A percentile compares a stretch with the other conserved stretches of the same genome.
Evolutionary conservation across 2,329 filamentous ascomycete genomes (phyloP).

Genomic region (Fusarium sp.): DNA sequence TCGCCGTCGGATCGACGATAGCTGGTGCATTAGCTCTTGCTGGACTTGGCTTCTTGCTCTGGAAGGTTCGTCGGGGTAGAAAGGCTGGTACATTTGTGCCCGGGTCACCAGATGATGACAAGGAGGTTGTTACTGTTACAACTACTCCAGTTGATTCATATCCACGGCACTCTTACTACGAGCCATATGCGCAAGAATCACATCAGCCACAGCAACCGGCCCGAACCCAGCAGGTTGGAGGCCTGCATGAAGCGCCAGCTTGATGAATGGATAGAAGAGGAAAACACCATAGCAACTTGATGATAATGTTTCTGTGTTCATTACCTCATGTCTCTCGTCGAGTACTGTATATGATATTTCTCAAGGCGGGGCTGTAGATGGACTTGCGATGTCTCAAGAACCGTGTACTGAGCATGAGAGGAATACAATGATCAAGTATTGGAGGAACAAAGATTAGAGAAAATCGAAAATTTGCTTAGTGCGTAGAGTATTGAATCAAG

Average conservation of each 20-base stretch:
- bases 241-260: neutral
- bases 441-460: no score
- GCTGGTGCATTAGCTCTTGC: neutral
- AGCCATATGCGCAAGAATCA: neutral
- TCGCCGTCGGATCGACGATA: neutral
- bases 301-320: neutral
- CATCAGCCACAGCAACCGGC: neutral
- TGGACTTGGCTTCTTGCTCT: slow-evolving; percentile 3
- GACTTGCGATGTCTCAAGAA: no score
- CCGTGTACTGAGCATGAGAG: no score
- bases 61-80: neutral
- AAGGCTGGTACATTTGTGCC: no score
- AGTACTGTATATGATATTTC: no score
- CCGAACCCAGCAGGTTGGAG: neutral
- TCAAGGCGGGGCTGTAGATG: no score
- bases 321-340: no score
- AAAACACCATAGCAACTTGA: no score
- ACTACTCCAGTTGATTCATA: neutral
- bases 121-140: neutral
- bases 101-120: neutral
- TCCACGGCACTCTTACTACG: neutral
- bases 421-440: no score
- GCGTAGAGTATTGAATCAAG: no score
- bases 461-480: no score
- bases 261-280: neutral